Percentiles rank a stretch among this genome's conserved stretches.
phyloP scores from a whole-genome alignment of 1,284 basidiomycete species.

The Ustilago sp. region DNA sequence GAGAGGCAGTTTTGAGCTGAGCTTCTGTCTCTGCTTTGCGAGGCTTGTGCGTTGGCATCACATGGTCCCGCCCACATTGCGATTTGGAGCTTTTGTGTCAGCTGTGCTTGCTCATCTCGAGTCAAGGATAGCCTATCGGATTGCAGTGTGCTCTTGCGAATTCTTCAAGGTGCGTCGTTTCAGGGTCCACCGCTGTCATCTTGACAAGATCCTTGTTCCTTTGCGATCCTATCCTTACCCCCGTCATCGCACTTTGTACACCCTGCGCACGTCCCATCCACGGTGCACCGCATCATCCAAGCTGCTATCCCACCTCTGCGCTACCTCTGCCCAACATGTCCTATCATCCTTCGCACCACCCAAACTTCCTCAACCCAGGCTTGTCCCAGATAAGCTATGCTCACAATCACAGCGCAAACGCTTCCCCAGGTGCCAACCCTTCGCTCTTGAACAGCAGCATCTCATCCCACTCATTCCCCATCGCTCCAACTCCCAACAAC shows the following conservation, averaged over 20 bases:
- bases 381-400: constrained; percentile 40
- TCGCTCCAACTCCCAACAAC: constrained; percentile 42
- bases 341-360: constrained; percentile 45
- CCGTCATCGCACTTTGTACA: background rate
- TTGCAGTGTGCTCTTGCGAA: background rate
- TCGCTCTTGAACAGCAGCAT: constrained; percentile 36
- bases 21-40: no score
- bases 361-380: constrained; percentile 27
- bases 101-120: no score
- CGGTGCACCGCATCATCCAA: background rate
- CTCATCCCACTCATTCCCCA: constrained; percentile 48
- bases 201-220: background rate
- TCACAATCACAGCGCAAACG: constrained; percentile 23
- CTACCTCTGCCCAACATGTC: constrained; percentile 27
- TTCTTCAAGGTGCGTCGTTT: background rate
- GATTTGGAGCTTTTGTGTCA: no score
- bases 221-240: background rate
- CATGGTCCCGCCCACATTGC: no score
- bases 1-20: background rate
- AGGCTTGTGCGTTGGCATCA: background rate
- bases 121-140: background rate
- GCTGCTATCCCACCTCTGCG: background rate
- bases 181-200: background rate
- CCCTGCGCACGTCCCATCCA: background rate
- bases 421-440: constrained; percentile 22